phyloP scores from a whole-genome alignment of 768 basidiomycete species.

The Trametes cubensis region DNA sequence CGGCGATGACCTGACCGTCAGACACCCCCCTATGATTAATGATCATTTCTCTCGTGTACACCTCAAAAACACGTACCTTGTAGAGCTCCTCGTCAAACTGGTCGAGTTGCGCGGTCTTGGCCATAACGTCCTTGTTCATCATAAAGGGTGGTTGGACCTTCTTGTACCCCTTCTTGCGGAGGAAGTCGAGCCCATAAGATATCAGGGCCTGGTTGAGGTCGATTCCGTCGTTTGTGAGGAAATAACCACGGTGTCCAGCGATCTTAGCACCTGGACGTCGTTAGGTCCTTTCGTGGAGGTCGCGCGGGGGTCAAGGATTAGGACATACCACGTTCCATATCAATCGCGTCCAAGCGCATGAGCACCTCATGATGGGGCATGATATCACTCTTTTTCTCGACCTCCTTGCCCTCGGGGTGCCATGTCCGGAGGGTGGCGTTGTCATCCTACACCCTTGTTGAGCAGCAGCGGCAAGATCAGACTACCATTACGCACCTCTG shows the following conservation, averaged over 20 bases:
- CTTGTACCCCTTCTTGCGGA: constrained; percentile 80
- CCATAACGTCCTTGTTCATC: constrained; percentile 98
- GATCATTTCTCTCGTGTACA: not conserved
- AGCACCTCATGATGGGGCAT: constrained; percentile 98
- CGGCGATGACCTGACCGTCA: constrained; percentile 70
- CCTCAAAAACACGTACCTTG: constrained; percentile 56
- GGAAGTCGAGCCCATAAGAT: constrained; percentile 91
- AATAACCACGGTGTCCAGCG: constrained; percentile 95
- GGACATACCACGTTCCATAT: constrained; percentile 86
- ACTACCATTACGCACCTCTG: constrained; percentile 63
- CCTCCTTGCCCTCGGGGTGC: constrained; percentile 80
- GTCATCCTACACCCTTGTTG: constrained; percentile 73
- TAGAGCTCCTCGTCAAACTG: constrained; percentile 99
- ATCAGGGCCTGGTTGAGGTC: constrained; percentile 97
- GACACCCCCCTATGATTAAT: not conserved
- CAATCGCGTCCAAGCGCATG: constrained; percentile 91
- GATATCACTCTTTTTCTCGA: constrained; percentile 72
- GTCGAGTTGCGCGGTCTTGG: constrained; percentile 95
- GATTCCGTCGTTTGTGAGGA: constrained; percentile 92
- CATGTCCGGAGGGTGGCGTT: constrained; percentile 81
- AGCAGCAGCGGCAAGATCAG: not conserved
- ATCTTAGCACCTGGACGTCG: constrained; percentile 75
- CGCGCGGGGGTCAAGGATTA: not conserved
- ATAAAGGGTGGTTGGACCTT: constrained; percentile 98
- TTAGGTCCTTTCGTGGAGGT: not conserved